Percentiles rank a stretch among this genome's conserved stretches.
phyloP scores from a whole-genome alignment of 371 early-diverging fungal genomes.

The Nematocida minor region DNA sequence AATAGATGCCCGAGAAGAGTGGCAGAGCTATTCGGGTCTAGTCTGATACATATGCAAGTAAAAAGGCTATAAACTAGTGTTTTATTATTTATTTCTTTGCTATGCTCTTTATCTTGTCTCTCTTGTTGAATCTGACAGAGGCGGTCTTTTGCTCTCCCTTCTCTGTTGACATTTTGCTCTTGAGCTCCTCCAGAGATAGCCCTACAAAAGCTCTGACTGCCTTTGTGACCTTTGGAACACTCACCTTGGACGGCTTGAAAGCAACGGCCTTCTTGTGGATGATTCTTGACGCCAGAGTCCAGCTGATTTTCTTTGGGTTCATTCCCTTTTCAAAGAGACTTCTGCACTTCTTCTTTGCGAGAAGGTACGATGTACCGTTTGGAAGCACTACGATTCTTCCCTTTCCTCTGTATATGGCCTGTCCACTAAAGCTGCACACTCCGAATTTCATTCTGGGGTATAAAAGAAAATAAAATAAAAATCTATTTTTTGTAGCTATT shows the following conservation, averaged over 20 bases:
- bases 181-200: constrained; percentile 38
- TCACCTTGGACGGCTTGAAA: constrained; percentile 33
- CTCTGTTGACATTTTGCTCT: constrained; percentile 34
- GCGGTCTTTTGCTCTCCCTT: background rate
- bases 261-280: constrained; percentile 42
- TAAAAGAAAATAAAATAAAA: constrained; percentile 46
- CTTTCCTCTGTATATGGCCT: constrained; percentile 49
- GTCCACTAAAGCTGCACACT: constrained; percentile 53
- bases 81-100: constrained; percentile 19
- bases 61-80: too few species aligned
- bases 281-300: constrained; percentile 49
- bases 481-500: background rate
- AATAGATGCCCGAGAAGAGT: too few species aligned
- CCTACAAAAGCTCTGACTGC: constrained; percentile 46
- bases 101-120: constrained; percentile 31
- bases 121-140: constrained; percentile 23
- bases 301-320: constrained; percentile 49
- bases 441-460: constrained; percentile 52
- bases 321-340: constrained; percentile 37
- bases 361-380: constrained; percentile 37
- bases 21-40: too few species aligned
- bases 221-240: constrained; percentile 44
- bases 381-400: constrained; percentile 34
- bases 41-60: too few species aligned
- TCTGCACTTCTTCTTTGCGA: constrained; percentile 38